These are phyloP conservation scores for Calonectria hawksworthii DNA, from an alignment of 2,329 filamentous ascomycete species.

Conservation along the genomic window DNA sequence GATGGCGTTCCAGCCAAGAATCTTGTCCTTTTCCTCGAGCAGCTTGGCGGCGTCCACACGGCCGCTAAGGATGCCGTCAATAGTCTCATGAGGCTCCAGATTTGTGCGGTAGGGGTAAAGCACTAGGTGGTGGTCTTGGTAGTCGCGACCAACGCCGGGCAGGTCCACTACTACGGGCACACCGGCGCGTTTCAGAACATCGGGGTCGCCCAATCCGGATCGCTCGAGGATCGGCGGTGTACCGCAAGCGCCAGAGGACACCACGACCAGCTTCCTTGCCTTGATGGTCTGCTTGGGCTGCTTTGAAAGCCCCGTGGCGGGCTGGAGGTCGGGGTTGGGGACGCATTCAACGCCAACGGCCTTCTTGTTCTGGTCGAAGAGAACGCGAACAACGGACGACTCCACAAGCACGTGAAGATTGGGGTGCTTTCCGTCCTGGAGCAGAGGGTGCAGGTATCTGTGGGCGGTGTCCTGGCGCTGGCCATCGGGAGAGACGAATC, in stretches of 20 bases:
- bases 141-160: constrained; percentile 66
- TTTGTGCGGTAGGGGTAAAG: constrained; percentile 63
- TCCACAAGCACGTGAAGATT: constrained; percentile 73
- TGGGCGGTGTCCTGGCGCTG: constrained; percentile 71
- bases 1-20: constrained; percentile 70
- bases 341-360: constrained; percentile 73
- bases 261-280: constrained; percentile 48
- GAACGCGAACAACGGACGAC: constrained; percentile 67
- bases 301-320: constrained; percentile 20
- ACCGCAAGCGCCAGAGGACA: constrained; percentile 63
- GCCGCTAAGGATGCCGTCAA: constrained; percentile 67
- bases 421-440: constrained; percentile 57
- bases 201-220: constrained; percentile 70
- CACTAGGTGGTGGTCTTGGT: constrained; percentile 69
- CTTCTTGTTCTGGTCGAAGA: constrained; percentile 64
- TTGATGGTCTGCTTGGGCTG: constrained; percentile 36
- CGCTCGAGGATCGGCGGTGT: constrained; percentile 71
- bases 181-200: constrained; percentile 61
- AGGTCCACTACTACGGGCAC: constrained; percentile 62
- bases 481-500: constrained; percentile 63
- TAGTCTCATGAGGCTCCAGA: constrained; percentile 49
- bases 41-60: constrained; percentile 60
- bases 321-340: constrained; percentile 53
- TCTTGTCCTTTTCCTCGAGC: constrained; percentile 60
- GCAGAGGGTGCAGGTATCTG: constrained; percentile 56